phyloP scores from a whole-genome alignment of 2,329 filamentous ascomycete species.

The Venturia nashicola region DNA sequence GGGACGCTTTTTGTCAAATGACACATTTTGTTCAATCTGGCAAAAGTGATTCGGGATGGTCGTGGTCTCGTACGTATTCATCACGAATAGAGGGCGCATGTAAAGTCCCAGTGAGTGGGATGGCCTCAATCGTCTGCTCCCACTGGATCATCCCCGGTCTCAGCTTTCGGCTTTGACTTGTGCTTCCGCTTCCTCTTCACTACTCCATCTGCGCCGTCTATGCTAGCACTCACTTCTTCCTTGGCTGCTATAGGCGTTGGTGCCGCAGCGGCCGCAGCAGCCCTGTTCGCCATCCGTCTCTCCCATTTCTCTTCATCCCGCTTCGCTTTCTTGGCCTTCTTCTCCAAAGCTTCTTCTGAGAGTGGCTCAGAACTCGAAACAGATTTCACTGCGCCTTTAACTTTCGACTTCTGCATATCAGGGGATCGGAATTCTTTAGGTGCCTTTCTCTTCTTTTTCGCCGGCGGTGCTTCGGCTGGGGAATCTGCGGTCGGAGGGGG shows the following conservation, averaged over 20 bases:
- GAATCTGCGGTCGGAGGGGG: conserved; percentile 1
- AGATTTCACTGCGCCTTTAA: conserved; percentile 18
- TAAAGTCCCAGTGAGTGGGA: too few relatives aligned
- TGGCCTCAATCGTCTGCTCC: not conserved
- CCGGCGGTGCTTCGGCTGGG: conserved; percentile 11
- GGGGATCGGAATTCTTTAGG: conserved; percentile 61
- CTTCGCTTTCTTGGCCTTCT: conserved; percentile 6
- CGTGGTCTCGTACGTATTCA: not conserved
- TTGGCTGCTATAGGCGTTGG: not conserved
- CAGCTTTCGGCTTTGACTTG: conserved; percentile 26
- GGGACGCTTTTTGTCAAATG: too few relatives aligned
- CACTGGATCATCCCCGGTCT: not conserved
- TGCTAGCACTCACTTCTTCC: not conserved
- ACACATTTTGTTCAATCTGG: too few relatives aligned
- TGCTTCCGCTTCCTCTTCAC: conserved; percentile 21
- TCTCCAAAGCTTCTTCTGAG: conserved; percentile 1
- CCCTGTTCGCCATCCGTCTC: conserved; percentile 13
- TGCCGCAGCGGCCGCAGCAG: conserved; percentile 8
- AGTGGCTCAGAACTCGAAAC: not conserved
- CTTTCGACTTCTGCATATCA: conserved; percentile 57
- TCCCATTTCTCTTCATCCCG: conserved; percentile 9
- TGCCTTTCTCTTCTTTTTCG: conserved; percentile 48
- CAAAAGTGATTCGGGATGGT: not conserved
- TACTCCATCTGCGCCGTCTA: not conserved
- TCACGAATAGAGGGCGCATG: not conserved